Evolutionary conservation across 345 rosid genomes (phyloP).

Genomic region (Heritiera littoralis): DNA sequence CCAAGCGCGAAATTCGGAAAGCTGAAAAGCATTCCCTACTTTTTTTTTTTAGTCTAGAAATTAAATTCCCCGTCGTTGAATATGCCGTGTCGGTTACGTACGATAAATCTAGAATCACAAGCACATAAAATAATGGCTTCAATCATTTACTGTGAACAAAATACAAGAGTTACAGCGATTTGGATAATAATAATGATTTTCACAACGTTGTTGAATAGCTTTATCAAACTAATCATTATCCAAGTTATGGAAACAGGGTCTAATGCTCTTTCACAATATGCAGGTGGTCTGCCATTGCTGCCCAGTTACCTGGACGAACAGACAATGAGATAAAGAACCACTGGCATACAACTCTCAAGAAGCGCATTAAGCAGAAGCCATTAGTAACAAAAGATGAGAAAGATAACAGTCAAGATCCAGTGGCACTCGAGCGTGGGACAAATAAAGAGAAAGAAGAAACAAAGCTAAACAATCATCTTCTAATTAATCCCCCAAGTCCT

Average conservation of each 20-base stretch:
- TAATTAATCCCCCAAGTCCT: neutral
- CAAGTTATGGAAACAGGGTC: neutral
- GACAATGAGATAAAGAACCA: constrained; percentile 66
- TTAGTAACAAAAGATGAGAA: neutral
- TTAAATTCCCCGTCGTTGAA: neutral
- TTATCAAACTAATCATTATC: neutral
- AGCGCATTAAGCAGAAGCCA: constrained; percentile 25
- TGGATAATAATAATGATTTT: neutral
- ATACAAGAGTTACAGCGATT: neutral
- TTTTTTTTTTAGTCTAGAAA: neutral
- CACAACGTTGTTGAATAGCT: neutral
- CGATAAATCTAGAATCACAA: neutral
- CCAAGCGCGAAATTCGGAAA: neutral
- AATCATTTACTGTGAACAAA: neutral
- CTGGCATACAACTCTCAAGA: constrained; percentile 65
- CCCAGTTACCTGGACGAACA: constrained; percentile 57
- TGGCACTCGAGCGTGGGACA: neutral
- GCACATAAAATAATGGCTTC: constrained; percentile 1
- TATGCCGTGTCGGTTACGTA: neutral
- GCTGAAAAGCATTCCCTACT: neutral
- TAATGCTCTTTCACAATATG: neutral
- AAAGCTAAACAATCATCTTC: neutral
- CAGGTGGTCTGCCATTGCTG: constrained; percentile 68
- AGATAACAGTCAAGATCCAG: neutral
- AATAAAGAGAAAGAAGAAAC: constrained; percentile 13